A percentile compares a stretch with the other conserved stretches of the same genome.
Conservation (phyloP, 2,329 filamentous ascomycete genomes). For the Arthroderma uncinatum region DNA sequence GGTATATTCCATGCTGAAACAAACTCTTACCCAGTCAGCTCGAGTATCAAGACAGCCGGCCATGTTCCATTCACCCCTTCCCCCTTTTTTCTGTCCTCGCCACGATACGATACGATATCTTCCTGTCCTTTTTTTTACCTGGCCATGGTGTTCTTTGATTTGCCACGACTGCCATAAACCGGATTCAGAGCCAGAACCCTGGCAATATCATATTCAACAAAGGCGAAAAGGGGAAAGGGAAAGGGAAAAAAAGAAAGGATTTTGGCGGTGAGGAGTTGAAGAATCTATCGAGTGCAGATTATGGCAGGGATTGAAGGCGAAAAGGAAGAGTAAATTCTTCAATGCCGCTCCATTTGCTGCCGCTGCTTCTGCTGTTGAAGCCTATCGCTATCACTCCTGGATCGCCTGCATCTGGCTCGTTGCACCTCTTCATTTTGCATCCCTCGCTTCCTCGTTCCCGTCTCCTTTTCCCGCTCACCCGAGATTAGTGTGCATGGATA, state of each 20-base stretch:
- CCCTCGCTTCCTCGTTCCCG: background rate
- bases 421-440: background rate
- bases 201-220: background rate
- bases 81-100: background rate
- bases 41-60: background rate
- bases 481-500: constrained; percentile 2
- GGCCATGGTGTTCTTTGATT: background rate
- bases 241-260: background rate
- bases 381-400: background rate
- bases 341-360: background rate
- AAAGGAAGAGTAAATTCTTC: background rate
- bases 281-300: background rate
- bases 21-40: background rate
- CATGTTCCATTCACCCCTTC: background rate
- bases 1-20: constrained; percentile 1
- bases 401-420: background rate
- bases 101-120: background rate
- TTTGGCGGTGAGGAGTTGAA: background rate
- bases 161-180: background rate
- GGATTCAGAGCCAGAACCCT: background rate
- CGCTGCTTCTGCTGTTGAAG: background rate
- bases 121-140: background rate
- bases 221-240: background rate
- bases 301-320: background rate
- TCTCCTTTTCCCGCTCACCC: background rate